phyloP scores from a whole-genome alignment of 2,329 filamentous ascomycete species.

The Xylariaceae sp. region DNA sequence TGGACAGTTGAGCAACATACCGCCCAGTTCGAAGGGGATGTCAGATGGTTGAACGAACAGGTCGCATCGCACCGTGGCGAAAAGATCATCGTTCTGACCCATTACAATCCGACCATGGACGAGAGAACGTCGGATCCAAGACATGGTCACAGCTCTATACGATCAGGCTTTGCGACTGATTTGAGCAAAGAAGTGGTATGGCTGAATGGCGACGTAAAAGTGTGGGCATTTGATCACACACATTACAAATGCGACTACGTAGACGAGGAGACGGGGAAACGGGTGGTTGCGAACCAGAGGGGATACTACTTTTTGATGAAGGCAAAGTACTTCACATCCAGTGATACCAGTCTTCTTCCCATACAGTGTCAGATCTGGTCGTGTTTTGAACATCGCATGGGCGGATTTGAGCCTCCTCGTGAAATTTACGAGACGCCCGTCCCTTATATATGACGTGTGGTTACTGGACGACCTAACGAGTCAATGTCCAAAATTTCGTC shows the following conservation, averaged over 20 bases:
- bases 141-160: conserved; percentile 26
- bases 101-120: conserved; percentile 37
- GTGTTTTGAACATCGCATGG: too few relatives aligned
- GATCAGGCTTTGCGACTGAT: conserved; percentile 36
- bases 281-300: conserved; percentile 35
- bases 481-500: too few relatives aligned
- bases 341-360: too few relatives aligned
- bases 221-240: conserved; percentile 48
- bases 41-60: conserved; percentile 39
- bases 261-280: conserved; percentile 23
- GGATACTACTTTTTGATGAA: conserved; percentile 32
- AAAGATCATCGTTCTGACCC: conserved; percentile 36
- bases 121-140: conserved; percentile 28
- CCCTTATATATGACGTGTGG: too few relatives aligned
- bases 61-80: conserved; percentile 19
- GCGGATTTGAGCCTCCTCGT: too few relatives aligned
- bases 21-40: conserved; percentile 32
- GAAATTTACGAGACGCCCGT: too few relatives aligned
- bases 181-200: conserved; percentile 33
- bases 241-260: conserved; percentile 41
- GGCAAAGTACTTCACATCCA: neutral
- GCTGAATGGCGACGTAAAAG: conserved; percentile 27
- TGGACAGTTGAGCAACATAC: conserved; percentile 37
- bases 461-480: too few relatives aligned
- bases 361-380: too few relatives aligned